A percentile compares a stretch with the other conserved stretches of the same genome.
phyloP scores from a whole-genome alignment of 768 basidiomycete genomes.

The Clitopilus hobsonii region DNA sequence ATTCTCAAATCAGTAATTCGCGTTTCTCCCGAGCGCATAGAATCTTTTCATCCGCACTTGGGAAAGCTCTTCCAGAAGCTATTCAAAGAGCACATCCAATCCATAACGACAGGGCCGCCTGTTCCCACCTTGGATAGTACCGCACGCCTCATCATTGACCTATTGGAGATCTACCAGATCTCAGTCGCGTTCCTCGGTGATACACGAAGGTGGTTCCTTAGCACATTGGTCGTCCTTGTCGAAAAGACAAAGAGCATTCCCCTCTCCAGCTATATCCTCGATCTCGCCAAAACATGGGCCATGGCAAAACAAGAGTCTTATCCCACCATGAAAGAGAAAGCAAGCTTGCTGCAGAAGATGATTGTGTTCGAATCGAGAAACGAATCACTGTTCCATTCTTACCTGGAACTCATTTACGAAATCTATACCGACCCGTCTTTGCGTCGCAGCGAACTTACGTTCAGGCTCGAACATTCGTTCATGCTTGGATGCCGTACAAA shows the following conservation, averaged over 20 bases:
- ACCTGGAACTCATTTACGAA: constrained; percentile 86
- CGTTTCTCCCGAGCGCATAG: constrained; percentile 76
- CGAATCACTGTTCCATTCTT: constrained; percentile 76
- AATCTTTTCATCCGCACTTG: constrained; percentile 68
- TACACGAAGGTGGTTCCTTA: constrained; percentile 76
- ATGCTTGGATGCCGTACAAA: constrained; percentile 85
- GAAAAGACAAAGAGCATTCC: constrained; percentile 83
- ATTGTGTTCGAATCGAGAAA: constrained; percentile 72
- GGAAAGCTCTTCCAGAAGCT: constrained; percentile 84
- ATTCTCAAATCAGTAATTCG: constrained; percentile 86
- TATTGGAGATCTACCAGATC: constrained; percentile 82
- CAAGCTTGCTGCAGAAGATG: constrained; percentile 86
- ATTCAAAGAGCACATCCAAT: constrained; percentile 81
- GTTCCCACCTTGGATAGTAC: constrained; percentile 47
- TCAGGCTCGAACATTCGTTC: constrained; percentile 89
- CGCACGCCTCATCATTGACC: constrained; percentile 65
- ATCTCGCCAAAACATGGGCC: constrained; percentile 88
- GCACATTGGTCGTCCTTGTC: constrained; percentile 71
- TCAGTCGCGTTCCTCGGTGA: constrained; percentile 83
- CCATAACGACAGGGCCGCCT: constrained; percentile 29
- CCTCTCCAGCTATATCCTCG: constrained; percentile 82
- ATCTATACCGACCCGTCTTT: constrained; percentile 87
- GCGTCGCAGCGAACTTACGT: constrained; percentile 89
- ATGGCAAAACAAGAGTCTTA: constrained; percentile 78
- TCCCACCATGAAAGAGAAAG: constrained; percentile 95